Evolutionary conservation across 2,329 filamentous ascomycete genomes (phyloP).

Genomic region (Fusarium sororula): DNA sequence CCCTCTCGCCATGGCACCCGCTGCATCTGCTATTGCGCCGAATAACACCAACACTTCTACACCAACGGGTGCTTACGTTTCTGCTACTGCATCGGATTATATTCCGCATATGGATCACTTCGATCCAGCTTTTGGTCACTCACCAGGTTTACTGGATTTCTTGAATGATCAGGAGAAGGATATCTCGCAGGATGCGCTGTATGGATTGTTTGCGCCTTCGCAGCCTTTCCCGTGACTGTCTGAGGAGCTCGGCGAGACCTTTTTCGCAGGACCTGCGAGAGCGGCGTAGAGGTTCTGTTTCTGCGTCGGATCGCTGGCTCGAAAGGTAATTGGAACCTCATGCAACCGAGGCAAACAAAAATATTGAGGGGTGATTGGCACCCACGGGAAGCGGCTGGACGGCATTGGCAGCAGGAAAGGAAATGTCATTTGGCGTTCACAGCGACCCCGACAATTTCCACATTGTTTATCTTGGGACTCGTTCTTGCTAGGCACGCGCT

Average conservation of each 20-base stretch:
- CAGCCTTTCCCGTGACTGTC: constrained; percentile 43
- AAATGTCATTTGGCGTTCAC: not conserved
- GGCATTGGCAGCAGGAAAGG: not conserved
- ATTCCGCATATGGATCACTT: constrained; percentile 40
- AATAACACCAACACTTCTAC: constrained; percentile 8
- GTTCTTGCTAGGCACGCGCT: no score
- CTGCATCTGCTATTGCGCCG: constrained; percentile 8
- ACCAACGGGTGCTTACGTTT: constrained; percentile 34
- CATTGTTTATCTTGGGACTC: not conserved
- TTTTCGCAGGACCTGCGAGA: constrained; percentile 20
- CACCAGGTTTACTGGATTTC: constrained; percentile 41
- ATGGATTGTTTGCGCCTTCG: constrained; percentile 45
- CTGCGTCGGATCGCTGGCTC: not conserved
- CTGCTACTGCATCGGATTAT: constrained; percentile 26
- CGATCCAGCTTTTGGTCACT: constrained; percentile 38
- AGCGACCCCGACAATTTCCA: not conserved
- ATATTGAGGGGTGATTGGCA: rapidly evolving
- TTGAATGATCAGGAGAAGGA: constrained; percentile 46
- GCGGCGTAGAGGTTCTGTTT: constrained; percentile 7
- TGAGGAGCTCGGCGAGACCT: constrained; percentile 32
- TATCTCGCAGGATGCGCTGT: constrained; percentile 45
- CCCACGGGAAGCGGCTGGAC: not conserved
- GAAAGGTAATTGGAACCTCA: not conserved
- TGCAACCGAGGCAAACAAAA: not conserved
- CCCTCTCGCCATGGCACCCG: constrained; percentile 40